Percentiles rank a stretch among this genome's conserved stretches.
Evolutionary conservation across 495 filamentous ascomycete species (phyloP).

Genomic region (Aspergillus cristatus): DNA sequence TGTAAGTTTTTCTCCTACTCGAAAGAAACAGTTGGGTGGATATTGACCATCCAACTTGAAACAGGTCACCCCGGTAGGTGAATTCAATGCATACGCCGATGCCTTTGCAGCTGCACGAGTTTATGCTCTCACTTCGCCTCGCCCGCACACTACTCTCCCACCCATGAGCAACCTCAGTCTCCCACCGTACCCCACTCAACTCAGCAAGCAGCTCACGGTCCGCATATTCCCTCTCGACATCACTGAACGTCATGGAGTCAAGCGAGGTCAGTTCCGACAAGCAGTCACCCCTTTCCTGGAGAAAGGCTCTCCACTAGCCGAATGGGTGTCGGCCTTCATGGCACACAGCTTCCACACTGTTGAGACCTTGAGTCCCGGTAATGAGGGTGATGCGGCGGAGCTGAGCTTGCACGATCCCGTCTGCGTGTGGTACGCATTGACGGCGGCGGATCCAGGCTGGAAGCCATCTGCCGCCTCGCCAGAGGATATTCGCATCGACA

Average conservation of each 20-base stretch:
- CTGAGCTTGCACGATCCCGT: slow-evolving; percentile 83
- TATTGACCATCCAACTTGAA: no score
- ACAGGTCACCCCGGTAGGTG: slow-evolving; percentile 59
- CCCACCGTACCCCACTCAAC: slow-evolving; percentile 55
- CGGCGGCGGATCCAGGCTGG: slow-evolving; percentile 34
- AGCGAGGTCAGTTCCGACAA: slow-evolving; percentile 47
- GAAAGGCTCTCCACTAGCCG: slow-evolving; percentile 65
- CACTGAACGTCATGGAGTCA: slow-evolving; percentile 65
- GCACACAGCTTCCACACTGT: slow-evolving; percentile 67
- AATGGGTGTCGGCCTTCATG: slow-evolving; percentile 76
- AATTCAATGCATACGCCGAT: slow-evolving; percentile 83
- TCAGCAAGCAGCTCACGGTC: slow-evolving; percentile 59
- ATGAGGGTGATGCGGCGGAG: slow-evolving; percentile 43
- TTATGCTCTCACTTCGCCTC: slow-evolving; percentile 78
- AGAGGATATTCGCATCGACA: slow-evolving; percentile 79
- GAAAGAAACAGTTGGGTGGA: no score
- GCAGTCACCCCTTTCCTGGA: slow-evolving; percentile 39
- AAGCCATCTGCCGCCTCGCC: slow-evolving; percentile 30
- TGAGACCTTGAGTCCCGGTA: slow-evolving; percentile 45
- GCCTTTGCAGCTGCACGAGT: slow-evolving; percentile 77
- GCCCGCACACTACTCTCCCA: slow-evolving; percentile 62
- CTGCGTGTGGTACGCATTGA: slow-evolving; percentile 78
- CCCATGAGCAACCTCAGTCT: slow-evolving; percentile 38
- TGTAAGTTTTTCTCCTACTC: slow-evolving; percentile 34
- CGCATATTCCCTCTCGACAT: slow-evolving; percentile 85